Conservation (phyloP, 2,329 filamentous ascomycete genomes). For the Claviceps maximensis region DNA sequence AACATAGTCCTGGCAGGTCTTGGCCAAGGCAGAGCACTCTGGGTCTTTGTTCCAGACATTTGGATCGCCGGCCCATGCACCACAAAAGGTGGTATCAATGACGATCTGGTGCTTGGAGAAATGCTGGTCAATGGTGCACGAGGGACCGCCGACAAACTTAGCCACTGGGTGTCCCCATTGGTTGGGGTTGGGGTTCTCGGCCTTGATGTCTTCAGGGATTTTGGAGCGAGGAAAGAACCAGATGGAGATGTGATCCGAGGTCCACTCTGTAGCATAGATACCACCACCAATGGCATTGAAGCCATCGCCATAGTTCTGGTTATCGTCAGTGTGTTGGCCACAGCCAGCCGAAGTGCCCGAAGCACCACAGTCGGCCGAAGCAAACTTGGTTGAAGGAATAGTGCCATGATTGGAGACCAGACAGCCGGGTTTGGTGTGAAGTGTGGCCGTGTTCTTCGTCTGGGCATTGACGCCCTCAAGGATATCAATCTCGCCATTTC, state of each 20-base stretch:
- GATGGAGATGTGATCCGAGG: conserved; percentile 53
- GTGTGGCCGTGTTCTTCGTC: conserved; percentile 45
- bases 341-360: conserved; percentile 45
- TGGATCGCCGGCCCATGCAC: conserved; percentile 62
- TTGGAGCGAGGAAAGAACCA: conserved; percentile 65
- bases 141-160: conserved; percentile 49
- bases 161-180: conserved; percentile 59
- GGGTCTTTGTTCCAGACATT: conserved; percentile 44
- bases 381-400: conserved; percentile 31
- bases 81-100: conserved; percentile 77
- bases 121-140: conserved; percentile 56
- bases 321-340: conserved; percentile 35
- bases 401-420: conserved; percentile 36
- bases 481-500: conserved; percentile 63
- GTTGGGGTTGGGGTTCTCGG: conserved; percentile 47
- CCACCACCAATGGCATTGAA: conserved; percentile 62
- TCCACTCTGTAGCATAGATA: conserved; percentile 69
- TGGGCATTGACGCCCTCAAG: conserved; percentile 63
- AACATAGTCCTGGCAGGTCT: conserved; percentile 61
- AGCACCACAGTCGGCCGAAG: conserved; percentile 43
- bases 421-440: conserved; percentile 54
- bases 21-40: conserved; percentile 45
- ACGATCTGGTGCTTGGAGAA: conserved; percentile 66
- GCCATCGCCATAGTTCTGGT: conserved; percentile 47
- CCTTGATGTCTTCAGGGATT: conserved; percentile 51